Evolutionary conservation across 2,329 filamentous ascomycete species (phyloP).

Genomic region (Sclerotinia nivalis): DNA sequence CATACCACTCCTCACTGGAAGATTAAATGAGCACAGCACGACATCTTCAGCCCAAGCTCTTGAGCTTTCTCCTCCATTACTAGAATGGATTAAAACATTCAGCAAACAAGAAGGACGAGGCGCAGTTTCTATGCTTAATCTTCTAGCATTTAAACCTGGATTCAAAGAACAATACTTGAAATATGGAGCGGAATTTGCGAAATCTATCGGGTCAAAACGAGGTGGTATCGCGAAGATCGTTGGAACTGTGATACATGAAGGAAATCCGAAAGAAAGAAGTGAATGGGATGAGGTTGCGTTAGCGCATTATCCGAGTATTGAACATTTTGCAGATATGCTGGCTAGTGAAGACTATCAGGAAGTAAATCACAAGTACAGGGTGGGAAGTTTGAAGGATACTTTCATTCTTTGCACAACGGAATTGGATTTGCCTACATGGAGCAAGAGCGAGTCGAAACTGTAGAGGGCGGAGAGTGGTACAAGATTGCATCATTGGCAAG

Average conservation of each 20-base stretch:
- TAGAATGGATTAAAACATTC: slow-evolving; percentile 50
- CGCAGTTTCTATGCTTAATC: slow-evolving; percentile 64
- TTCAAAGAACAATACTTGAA: slow-evolving; percentile 55
- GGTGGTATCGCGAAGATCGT: slow-evolving; percentile 63
- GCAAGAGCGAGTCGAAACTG: neutral
- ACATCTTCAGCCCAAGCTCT: slow-evolving; percentile 49
- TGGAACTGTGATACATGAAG: slow-evolving; percentile 52
- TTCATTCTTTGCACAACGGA: slow-evolving; percentile 56
- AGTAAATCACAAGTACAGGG: slow-evolving; percentile 54
- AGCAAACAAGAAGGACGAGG: slow-evolving; percentile 38
- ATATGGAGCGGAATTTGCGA: slow-evolving; percentile 57
- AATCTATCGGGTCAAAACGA: slow-evolving; percentile 51
- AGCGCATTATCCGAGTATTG: slow-evolving; percentile 63
- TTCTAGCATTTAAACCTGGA: slow-evolving; percentile 56
- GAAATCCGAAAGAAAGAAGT: slow-evolving; percentile 35
- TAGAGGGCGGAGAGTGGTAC: neutral
- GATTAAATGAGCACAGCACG: slow-evolving; percentile 40
- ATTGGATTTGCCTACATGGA: slow-evolving; percentile 38
- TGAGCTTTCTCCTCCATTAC: slow-evolving; percentile 54
- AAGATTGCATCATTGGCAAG: neutral
- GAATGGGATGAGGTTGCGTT: slow-evolving; percentile 64
- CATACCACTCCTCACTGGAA: slow-evolving; percentile 43
- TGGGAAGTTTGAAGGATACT: slow-evolving; percentile 54
- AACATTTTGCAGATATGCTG: slow-evolving; percentile 63
- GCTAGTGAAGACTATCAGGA: slow-evolving; percentile 58